A percentile compares a stretch with the other conserved stretches of the same genome.
Conservation (phyloP, 208 protist species). For the Phytomonas sp. region DNA sequence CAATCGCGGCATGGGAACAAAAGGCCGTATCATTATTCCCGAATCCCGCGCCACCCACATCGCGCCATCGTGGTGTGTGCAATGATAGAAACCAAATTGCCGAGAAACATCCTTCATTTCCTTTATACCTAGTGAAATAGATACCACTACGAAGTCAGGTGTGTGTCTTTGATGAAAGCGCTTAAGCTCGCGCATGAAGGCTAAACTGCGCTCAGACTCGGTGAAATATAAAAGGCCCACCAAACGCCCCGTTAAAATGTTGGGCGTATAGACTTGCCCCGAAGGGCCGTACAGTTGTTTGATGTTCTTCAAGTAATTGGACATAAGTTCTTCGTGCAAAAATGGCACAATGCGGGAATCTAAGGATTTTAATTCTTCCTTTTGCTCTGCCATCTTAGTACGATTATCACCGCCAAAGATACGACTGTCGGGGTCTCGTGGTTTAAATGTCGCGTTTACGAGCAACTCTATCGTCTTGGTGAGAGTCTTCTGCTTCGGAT, state of each 20-base stretch:
- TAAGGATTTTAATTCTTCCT: conserved; percentile 67
- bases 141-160: conserved; percentile 69
- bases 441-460: conserved; percentile 59
- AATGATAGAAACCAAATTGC: conserved; percentile 74
- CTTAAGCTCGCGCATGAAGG: conserved; percentile 58
- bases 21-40: conserved; percentile 35
- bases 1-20: conserved; percentile 50
- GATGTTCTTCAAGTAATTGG: conserved; percentile 69
- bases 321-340: conserved; percentile 46
- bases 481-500: conserved; percentile 36
- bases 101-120: conserved; percentile 65
- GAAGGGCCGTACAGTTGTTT: conserved; percentile 36
- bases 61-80: conserved; percentile 59
- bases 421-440: conserved; percentile 53
- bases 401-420: conserved; percentile 56
- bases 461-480: conserved; percentile 32
- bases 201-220: conserved; percentile 49
- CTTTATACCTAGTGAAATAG: conserved; percentile 47
- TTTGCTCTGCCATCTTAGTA: conserved; percentile 39
- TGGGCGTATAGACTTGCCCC: conserved; percentile 27
- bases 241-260: conserved; percentile 60
- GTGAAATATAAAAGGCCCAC: conserved; percentile 79
- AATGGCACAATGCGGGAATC: conserved; percentile 58
- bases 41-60: conserved; percentile 64
- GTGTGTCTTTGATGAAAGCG: conserved; percentile 37